Conservation (phyloP, 2,329 filamentous ascomycete species). For the Fusarium sp. region DNA sequence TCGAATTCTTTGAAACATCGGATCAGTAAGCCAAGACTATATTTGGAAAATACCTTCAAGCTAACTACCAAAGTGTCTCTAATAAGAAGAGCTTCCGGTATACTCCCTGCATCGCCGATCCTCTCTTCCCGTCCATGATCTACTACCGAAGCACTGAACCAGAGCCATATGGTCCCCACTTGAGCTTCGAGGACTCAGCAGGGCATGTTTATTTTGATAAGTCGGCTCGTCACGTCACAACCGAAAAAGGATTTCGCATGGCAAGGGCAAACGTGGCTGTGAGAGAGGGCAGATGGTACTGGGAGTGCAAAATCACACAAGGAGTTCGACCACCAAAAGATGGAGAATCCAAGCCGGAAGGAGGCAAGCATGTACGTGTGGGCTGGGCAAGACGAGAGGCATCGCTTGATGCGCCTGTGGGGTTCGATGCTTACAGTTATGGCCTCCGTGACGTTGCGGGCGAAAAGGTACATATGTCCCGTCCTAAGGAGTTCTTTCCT, state of each 20-base stretch:
- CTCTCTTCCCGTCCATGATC: slow-evolving; percentile 83
- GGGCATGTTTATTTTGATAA: slow-evolving; percentile 85
- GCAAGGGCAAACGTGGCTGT: slow-evolving; percentile 90
- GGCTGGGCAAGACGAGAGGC: slow-evolving; percentile 88
- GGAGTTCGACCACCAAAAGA: slow-evolving; percentile 66
- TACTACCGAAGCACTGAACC: slow-evolving; percentile 92
- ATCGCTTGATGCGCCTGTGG: slow-evolving; percentile 83
- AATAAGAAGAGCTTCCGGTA: slow-evolving; percentile 86
- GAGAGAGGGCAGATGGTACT: slow-evolving; percentile 90
- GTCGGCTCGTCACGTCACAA: slow-evolving; percentile 80
- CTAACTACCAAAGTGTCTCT: slow-evolving; percentile 57
- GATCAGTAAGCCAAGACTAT: slow-evolving; percentile 65
- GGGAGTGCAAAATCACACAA: slow-evolving; percentile 88
- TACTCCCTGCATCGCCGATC: slow-evolving; percentile 89
- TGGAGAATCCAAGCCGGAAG: slow-evolving; percentile 56
- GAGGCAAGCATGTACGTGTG: slow-evolving; percentile 77
- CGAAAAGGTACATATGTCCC: slow-evolving; percentile 92
- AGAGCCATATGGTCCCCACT: slow-evolving; percentile 81
- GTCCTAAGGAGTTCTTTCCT: slow-evolving; percentile 89
- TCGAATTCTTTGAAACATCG: slow-evolving; percentile 71
- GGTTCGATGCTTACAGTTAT: slow-evolving; percentile 93
- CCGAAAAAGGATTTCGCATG: slow-evolving; percentile 93
- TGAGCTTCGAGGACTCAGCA: slow-evolving; percentile 93
- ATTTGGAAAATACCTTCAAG: background rate
- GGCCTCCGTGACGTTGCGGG: slow-evolving; percentile 89